Conservation (phyloP, 2,329 filamentous ascomycete species). For the Scytalidium lignicola region DNA sequence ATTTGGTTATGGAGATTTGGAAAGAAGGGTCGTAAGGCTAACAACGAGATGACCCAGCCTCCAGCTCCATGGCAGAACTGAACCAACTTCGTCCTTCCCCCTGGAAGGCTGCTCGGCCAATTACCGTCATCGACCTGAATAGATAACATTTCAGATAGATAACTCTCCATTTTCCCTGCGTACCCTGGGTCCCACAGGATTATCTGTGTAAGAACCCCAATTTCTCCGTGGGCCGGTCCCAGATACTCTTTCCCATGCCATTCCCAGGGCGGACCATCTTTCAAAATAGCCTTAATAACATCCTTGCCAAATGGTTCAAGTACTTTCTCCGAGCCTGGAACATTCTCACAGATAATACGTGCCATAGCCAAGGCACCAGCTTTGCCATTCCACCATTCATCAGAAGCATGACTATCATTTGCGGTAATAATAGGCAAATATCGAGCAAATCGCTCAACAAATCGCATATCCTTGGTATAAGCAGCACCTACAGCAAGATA, state of each 20-base stretch:
- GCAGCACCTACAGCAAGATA: constrained; percentile 8
- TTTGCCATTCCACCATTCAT: constrained; percentile 43
- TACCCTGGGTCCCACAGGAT: constrained; percentile 52
- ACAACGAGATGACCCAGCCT: constrained; percentile 54
- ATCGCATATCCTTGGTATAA: constrained; percentile 2
- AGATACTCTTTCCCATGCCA: constrained; percentile 60
- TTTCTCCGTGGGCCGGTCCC: constrained; percentile 62
- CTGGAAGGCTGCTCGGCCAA: constrained; percentile 43
- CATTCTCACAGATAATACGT: constrained; percentile 38
- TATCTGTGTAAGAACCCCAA: constrained; percentile 67
- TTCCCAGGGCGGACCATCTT: constrained; percentile 44
- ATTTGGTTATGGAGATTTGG: constrained; percentile 48
- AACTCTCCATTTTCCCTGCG: constrained; percentile 46
- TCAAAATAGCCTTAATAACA: constrained; percentile 55
- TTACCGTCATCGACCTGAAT: constrained; percentile 59
- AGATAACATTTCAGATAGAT: constrained; percentile 50
- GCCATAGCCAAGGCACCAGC: constrained; percentile 65
- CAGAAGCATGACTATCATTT: constrained; percentile 1
- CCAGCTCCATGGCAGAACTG: constrained; percentile 66
- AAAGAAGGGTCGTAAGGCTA: constrained; percentile 51
- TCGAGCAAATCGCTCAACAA: constrained; percentile 3
- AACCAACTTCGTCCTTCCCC: constrained; percentile 36
- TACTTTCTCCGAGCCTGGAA: constrained; percentile 42
- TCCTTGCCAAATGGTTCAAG: constrained; percentile 50
- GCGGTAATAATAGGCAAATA: constrained; percentile 1